Evolutionary conservation across 805 yeast genomes (phyloP), one percentile per base, ranked within the genome.

Genomic region (Torulaspora delbrueckii): DNA sequence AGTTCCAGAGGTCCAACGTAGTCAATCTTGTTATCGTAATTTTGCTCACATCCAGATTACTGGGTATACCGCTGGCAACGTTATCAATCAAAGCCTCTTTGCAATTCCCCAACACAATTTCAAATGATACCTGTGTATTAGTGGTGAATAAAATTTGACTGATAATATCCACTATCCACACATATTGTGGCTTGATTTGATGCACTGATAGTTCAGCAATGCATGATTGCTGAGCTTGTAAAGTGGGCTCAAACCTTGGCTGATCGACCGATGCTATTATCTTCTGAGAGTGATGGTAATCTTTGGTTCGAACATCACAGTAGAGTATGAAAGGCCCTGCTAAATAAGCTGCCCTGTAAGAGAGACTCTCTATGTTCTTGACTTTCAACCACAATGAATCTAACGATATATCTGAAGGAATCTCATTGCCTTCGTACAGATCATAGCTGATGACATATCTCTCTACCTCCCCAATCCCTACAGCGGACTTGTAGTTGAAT

Each of bases 241-340:
- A 55, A 58, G 81, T 86, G 0, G 91, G 83, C 55, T 84, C 88
- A 59, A 75, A 86, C 23, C 68, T 68, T 0, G 95, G 95, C 55
- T 83, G 89, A 58, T 86, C 90, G 0, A 86, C 87, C 2, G 90
- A 80, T 10, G 84, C 73, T 56, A 82, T 82, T 16, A 74, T 73
- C 14, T 65, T 54, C 45, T 73, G 66, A 3, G 74, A 65, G 47
- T 75, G 79, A 39, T 76, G 72, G 55, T 75, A 86, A 6, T 77
- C 82, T 2, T 62, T 71, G 0, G 80, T 67, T 41, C 79, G 66
- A 27, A 86, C 77, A 63, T 86, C 95, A 32, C 79, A 84, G 58
- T 86, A 86, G 1, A 86, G 55, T n/a, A 80, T 72, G 54, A 76
- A 85, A 0, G 95, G 95, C 0, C 91, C 95, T 46, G 85, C 77